Conservation (phyloP, 768 basidiomycete genomes). For the Tulasnella sp. region DNA sequence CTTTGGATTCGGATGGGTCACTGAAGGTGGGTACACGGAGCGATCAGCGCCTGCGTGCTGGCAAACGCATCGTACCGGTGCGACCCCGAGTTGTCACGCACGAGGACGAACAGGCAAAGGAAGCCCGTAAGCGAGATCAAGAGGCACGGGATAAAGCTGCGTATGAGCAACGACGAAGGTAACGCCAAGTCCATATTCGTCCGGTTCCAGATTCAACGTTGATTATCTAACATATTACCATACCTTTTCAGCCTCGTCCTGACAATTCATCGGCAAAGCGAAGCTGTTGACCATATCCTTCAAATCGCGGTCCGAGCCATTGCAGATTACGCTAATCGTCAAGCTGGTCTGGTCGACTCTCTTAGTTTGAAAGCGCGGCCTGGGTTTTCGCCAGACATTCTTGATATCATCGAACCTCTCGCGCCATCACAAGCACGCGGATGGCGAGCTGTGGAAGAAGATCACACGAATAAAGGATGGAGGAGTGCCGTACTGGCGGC, state of each 20-base stretch:
- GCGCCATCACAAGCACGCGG: background rate
- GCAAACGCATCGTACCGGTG: background rate
- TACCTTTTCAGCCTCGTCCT: conserved; percentile 7
- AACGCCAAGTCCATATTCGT: too few relatives aligned
- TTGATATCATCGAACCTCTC: background rate
- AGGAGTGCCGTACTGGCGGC: background rate
- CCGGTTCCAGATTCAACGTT: too few relatives aligned
- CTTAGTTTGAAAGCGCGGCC: background rate
- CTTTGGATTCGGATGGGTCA: background rate
- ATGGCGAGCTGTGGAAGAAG: conserved; percentile 7
- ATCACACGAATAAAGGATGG: background rate
- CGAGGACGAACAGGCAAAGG: background rate
- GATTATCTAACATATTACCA: too few relatives aligned
- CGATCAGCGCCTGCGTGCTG: background rate
- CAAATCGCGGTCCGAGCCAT: conserved; percentile 9
- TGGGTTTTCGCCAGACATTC: background rate
- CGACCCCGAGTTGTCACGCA: background rate
- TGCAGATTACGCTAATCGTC: conserved; percentile 4
- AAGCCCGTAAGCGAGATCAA: background rate
- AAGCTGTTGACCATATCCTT: conserved; percentile 8
- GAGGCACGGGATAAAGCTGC: background rate
- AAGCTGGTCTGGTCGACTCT: background rate
- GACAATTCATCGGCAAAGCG: conserved; percentile 4
- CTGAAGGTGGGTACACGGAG: conserved; percentile 1
- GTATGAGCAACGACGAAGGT: conserved; percentile 9